Evolutionary conservation across 768 basidiomycete genomes (phyloP), one percentile per base, ranked within the genome.

Genomic region (Boletus pseudo-olivaceus): DNA sequence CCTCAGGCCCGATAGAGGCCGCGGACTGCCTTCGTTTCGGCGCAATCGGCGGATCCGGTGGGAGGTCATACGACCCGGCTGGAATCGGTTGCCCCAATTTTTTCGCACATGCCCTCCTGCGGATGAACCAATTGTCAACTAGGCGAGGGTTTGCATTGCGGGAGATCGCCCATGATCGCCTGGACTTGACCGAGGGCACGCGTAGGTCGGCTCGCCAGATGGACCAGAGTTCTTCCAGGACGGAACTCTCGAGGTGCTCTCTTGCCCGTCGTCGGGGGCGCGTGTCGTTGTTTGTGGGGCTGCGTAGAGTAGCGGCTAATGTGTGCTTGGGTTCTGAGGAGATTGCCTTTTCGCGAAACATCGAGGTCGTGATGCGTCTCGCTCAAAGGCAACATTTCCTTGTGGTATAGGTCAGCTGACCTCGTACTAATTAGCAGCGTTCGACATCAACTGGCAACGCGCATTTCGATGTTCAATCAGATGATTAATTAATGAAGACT

Each of bases 191-290:
- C 3, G 70, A 62, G 30, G 68, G 68, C 4, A 69, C 57, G 38
- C 70, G 68, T 9, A 60, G 67, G 48, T 72, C 46, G 8, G 55
- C 46, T 38, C 33, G 60, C 68, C 70, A 69, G 38, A 69, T 69
- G 5, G 50, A 60, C 66, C 66, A 68, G 23, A 69, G 70, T 17
- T 69, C 68, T 39, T 51, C 30, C 19, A 68, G 54, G 38, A 57
- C 42, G 1, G 52, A 51, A 19, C 14, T n/a, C 17, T 35, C 2
- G 40, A 66, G 60, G 44, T 44, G 51, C 19, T 65, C 63, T 41
- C 48, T 55, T 12, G 12, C 26, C 7, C 26, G 39, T 20, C 43
- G 63, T 26, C 33, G 37, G 34, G 32, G 54, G 26, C 52, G 61
- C 20, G 34, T 11, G 5, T 34, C 30, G 34, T 30, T 23, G 51